Evolutionary conservation across 148 eudicot genomes (phyloP).

Genomic region (Selenicereus undatus): DNA sequence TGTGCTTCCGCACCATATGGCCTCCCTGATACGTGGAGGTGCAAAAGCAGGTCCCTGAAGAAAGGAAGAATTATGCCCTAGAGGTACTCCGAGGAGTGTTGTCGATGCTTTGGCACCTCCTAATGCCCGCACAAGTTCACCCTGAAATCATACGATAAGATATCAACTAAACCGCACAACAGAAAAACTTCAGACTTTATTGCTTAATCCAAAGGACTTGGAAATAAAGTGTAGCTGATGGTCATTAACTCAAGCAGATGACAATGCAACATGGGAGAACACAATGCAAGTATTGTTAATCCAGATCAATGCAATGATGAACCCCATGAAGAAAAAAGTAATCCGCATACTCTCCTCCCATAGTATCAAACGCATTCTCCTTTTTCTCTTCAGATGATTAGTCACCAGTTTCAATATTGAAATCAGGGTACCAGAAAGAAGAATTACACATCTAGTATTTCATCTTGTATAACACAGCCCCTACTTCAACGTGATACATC

Average conservation of each 20-base stretch:
- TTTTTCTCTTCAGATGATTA: no score
- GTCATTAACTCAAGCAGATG: neutral
- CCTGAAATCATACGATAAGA: conserved; percentile 36
- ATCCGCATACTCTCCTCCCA: neutral
- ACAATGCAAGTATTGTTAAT: neutral
- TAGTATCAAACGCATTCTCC: no score
- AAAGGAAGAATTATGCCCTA: conserved; percentile 96
- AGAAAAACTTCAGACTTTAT: neutral
- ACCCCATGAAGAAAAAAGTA: conserved; percentile 1
- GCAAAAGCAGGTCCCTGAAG: conserved; percentile 99
- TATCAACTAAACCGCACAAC: neutral
- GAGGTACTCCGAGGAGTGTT: conserved; percentile 88
- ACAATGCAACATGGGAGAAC: neutral
- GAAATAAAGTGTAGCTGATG: neutral
- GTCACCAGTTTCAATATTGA: neutral
- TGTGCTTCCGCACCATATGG: conserved; percentile 98
- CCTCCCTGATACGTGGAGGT: conserved; percentile 90
- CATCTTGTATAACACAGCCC: neutral
- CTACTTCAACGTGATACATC: neutral
- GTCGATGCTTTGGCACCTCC: conserved; percentile 86
- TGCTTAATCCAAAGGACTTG: neutral
- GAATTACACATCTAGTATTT: neutral
- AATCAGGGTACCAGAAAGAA: neutral
- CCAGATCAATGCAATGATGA: neutral
- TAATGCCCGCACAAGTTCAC: conserved; percentile 83